Evolutionary conservation across 768 basidiomycete genomes (phyloP).

Genomic region (Hypsizygus marmoreus): DNA sequence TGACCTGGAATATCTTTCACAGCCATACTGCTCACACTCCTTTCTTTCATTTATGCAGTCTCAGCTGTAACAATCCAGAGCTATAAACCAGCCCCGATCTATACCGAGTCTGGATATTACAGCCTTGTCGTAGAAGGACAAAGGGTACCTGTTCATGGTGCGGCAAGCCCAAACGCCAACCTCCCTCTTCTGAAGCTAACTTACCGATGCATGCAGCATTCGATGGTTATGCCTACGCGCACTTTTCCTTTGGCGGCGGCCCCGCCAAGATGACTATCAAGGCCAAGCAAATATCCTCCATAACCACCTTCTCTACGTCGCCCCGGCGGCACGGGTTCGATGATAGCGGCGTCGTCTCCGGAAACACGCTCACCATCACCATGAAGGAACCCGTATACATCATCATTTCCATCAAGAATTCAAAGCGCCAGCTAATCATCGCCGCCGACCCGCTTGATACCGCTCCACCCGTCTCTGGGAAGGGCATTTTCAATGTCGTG

Average conservation of each 20-base stretch:
- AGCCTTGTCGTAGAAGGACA: neutral
- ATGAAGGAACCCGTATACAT: neutral
- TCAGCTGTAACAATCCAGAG: neutral
- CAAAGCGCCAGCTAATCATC: neutral
- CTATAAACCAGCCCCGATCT: neutral
- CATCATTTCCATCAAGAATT: neutral
- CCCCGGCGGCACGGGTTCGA: neutral
- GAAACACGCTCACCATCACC: too few species aligned
- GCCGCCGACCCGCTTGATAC: neutral
- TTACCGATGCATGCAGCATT: neutral
- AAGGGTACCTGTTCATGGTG: neutral
- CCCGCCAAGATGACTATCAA: neutral
- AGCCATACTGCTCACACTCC: neutral
- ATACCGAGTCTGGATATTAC: neutral
- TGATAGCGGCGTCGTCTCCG: neutral
- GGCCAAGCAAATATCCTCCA: neutral
- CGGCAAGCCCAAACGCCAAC: neutral
- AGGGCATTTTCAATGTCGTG: neutral
- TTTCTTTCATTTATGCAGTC: neutral
- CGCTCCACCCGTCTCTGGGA: neutral
- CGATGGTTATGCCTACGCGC: conserved; percentile 6
- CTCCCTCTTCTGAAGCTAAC: neutral
- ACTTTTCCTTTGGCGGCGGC: conserved; percentile 6
- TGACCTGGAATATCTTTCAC: neutral
- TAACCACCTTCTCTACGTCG: neutral